Percentiles rank a stretch among this genome's conserved stretches.
Evolutionary conservation across 1,139 yeast genomes (phyloP).

Genomic region (Barnettozyma hawaiiensis): DNA sequence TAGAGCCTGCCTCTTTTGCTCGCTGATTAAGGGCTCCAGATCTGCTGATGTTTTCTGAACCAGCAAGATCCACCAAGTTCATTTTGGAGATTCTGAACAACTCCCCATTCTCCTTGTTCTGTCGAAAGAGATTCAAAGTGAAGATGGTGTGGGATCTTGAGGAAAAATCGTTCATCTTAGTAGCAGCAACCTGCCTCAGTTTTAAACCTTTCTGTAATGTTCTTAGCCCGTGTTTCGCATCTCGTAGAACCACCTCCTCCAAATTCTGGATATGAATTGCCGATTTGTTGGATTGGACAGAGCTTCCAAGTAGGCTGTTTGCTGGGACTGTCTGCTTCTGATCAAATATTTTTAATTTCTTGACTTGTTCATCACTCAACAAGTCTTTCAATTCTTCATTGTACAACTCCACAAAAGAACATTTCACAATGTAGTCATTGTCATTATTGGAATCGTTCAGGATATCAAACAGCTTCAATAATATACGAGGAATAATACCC

Average conservation of each 20-base stretch:
- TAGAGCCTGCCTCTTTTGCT: conserved; percentile 65
- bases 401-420: conserved; percentile 69
- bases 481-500: conserved; percentile 66
- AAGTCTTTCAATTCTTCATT: conserved; percentile 68
- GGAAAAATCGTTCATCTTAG: conserved; percentile 63
- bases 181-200: conserved; percentile 59
- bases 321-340: conserved; percentile 24
- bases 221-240: conserved; percentile 49
- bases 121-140: conserved; percentile 51
- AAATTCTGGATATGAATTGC: conserved; percentile 47
- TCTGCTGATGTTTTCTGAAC: conserved; percentile 62
- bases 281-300: conserved; percentile 13
- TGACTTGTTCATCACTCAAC: conserved; percentile 38
- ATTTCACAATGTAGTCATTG: conserved; percentile 51
- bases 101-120: conserved; percentile 33
- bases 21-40: conserved; percentile 55
- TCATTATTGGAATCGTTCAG: conserved; percentile 27
- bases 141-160: conserved; percentile 73
- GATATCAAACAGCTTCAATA: conserved; percentile 48
- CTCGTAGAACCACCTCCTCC: conserved; percentile 48
- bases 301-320: not conserved
- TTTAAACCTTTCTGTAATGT: conserved; percentile 50
- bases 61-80: conserved; percentile 76
- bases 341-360: conserved; percentile 50
- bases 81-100: conserved; percentile 55